These are phyloP conservation scores for Arthrobotrys iridis DNA, from an alignment of 2,329 filamentous ascomycete species.

Conservation along the genomic window DNA sequence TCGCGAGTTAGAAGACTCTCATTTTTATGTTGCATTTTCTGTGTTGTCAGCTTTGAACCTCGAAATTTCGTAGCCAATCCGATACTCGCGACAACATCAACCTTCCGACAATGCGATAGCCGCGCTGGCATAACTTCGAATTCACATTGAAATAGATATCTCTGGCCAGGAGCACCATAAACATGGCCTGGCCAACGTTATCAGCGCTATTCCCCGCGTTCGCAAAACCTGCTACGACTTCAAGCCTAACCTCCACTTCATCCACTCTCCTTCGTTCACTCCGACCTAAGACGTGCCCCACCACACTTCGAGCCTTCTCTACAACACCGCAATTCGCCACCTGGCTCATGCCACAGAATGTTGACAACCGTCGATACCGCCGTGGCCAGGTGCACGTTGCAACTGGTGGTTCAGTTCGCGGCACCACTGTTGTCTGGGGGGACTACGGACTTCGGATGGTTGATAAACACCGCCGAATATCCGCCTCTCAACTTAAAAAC, in stretches of 20 bases:
- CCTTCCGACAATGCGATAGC: constrained; percentile 51
- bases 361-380: constrained; percentile 33
- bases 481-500: constrained; percentile 83
- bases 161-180: constrained; percentile 14
- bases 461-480: constrained; percentile 91
- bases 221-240: constrained; percentile 33
- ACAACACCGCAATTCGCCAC: constrained; percentile 38
- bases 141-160: not conserved
- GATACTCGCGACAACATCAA: constrained; percentile 28
- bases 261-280: constrained; percentile 34
- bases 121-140: not conserved
- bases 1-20: not conserved
- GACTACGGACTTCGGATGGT: constrained; percentile 94
- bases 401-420: constrained; percentile 88
- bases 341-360: constrained; percentile 51
- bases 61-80: constrained; percentile 19
- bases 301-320: constrained; percentile 46
- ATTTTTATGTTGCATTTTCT: constrained; percentile 26
- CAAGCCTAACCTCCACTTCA: constrained; percentile 28
- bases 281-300: constrained; percentile 13
- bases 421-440: constrained; percentile 95
- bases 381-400: constrained; percentile 80
- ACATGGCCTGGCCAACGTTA: constrained; percentile 50
- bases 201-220: constrained; percentile 43
- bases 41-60: constrained; percentile 37